Percentiles rank a stretch among this genome's conserved stretches.
phyloP scores from a whole-genome alignment of 2,329 filamentous ascomycete genomes.

The Microcera coccophila region DNA sequence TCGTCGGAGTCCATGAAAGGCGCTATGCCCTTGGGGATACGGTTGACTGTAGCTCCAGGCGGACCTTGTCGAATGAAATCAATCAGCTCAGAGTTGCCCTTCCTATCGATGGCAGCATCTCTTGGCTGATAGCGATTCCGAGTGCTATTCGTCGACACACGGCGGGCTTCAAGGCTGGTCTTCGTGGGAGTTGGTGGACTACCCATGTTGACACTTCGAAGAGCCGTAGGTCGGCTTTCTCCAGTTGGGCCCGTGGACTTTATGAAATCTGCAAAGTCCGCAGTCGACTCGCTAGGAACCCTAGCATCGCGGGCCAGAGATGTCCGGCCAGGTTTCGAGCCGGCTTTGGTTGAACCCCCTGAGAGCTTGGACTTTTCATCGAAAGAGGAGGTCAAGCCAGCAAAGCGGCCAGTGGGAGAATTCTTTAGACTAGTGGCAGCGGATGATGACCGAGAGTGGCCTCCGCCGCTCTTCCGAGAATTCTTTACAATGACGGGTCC shows the following conservation, averaged over 20 bases:
- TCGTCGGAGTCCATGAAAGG: constrained; percentile 90
- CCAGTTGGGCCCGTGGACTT: constrained; percentile 73
- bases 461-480: constrained; percentile 45
- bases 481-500: constrained; percentile 42
- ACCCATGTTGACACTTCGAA: constrained; percentile 36
- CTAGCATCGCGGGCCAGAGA: constrained; percentile 65
- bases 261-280: constrained; percentile 87
- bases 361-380: constrained; percentile 18
- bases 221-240: constrained; percentile 35
- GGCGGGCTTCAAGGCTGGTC: constrained; percentile 38
- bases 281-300: constrained; percentile 64
- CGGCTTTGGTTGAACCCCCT: neutral
- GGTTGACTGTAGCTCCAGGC: constrained; percentile 54
- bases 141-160: constrained; percentile 37
- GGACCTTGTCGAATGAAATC: constrained; percentile 93
- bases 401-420: constrained; percentile 14
- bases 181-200: constrained; percentile 30
- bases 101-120: constrained; percentile 60
- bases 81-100: constrained; percentile 80
- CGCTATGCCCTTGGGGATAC: constrained; percentile 77
- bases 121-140: constrained; percentile 64
- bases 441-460: constrained; percentile 47
- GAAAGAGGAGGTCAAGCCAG: constrained; percentile 2
- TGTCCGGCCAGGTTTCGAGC: constrained; percentile 17
- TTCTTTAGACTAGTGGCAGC: constrained; percentile 35